Evolutionary conservation across 2,329 filamentous ascomycete species (phyloP), one percentile per base, ranked within the genome.

Genomic region (Juglanconis juglandina): DNA sequence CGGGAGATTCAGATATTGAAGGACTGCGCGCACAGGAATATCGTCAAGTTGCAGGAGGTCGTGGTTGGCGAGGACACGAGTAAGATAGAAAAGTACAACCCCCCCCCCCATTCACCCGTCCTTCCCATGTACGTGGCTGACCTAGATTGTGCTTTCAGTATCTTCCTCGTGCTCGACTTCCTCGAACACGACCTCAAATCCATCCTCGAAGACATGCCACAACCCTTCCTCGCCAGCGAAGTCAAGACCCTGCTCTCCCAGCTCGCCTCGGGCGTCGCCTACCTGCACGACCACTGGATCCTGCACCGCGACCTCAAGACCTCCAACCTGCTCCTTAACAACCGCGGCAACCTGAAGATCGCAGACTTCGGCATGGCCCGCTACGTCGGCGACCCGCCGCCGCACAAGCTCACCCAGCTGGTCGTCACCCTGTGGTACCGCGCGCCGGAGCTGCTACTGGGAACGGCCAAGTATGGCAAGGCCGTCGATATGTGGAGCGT

Each of bases 351-450:
- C 72, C 88, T 99, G 74, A 97, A 97, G 75, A 88, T 99, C 65
- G 95, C 95, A 62, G 95, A 99, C 76, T 99, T 99, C 71, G 95
- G 95, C 73, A 97, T 99, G 92, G 94, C 95, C 3, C 86, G 95
- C 34, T 95, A 95, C 76, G 90, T 90, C 59, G 90, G 90, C 54
- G 87, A 91, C 67, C 92, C 94, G 4, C 81, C 81, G 4, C 83
- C 87, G 1, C 46, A 57, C 46, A 89, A 90, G 64, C 82, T 98
- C 62, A 98, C 95, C 2, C 90, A 94, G 71, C 85, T 98, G 51
- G 95, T 99, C 64, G 94, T 98, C 17, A 99, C 95, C 6, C 83
- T 99, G 6, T 99, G 95, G 95, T 99, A 99, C 74, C 90, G 95
- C 59, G 84, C 91, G 0, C 95, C 95, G 0, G 95, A 98, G 75